Percentiles rank a stretch among this genome's conserved stretches.
phyloP scores from a whole-genome alignment of 306 rosid species.

The Morella rubra region DNA sequence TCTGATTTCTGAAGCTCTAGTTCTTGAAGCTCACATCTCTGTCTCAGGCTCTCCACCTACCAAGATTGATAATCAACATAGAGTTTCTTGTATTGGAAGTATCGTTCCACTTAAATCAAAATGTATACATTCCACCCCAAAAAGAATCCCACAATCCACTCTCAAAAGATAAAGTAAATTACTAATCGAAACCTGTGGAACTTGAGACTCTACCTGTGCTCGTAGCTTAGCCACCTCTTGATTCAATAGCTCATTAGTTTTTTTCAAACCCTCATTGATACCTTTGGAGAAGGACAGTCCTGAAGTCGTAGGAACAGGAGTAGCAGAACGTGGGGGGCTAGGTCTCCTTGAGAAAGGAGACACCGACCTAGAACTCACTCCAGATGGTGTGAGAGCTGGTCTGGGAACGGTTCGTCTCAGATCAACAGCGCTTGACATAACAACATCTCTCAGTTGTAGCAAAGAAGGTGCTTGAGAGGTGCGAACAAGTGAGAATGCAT shows the following conservation, averaged over 20 bases:
- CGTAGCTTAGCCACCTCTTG: constrained; percentile 77
- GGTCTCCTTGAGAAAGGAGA: constrained; percentile 92
- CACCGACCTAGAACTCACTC: constrained; percentile 79
- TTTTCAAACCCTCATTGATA: constrained; percentile 73
- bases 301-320: constrained; percentile 86
- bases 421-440: constrained; percentile 70
- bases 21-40: constrained; percentile 82
- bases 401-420: constrained; percentile 71
- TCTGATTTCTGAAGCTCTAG: constrained; percentile 72
- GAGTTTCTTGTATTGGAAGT: too few species aligned
- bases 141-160: not conserved
- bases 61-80: constrained; percentile 20
- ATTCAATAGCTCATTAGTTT: constrained; percentile 84
- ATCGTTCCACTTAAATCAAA: not conserved
- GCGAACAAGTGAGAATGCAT: constrained; percentile 78
- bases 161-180: not conserved
- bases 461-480: constrained; percentile 74
- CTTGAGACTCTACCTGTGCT: constrained; percentile 55
- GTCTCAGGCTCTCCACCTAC: constrained; percentile 81
- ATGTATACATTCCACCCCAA: constrained; percentile 2
- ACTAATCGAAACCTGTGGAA: constrained; percentile 10
- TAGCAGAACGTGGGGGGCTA: constrained; percentile 96
- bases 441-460: constrained; percentile 88
- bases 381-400: constrained; percentile 71
- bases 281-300: constrained; percentile 94